A percentile compares a stretch with the other conserved stretches of the same genome.
Evolutionary conservation across 208 protist species (phyloP).

Genomic region (Leptomonas seymouri): DNA sequence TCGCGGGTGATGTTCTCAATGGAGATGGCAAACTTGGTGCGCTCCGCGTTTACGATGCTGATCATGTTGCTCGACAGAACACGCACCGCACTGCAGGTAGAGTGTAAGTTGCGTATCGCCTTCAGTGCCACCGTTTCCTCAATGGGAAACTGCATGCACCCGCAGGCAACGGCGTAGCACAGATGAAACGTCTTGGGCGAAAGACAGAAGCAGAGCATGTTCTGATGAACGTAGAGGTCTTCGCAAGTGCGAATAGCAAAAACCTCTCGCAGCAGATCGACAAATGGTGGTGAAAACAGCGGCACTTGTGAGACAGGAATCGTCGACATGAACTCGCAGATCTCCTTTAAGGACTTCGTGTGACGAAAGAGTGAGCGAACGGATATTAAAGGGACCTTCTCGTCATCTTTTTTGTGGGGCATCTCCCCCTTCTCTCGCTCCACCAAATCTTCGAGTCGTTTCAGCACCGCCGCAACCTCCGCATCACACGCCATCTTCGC

Average conservation of each 20-base stretch:
- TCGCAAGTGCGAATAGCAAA: conserved; percentile 66
- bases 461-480: conserved; percentile 36
- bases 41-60: conserved; percentile 32
- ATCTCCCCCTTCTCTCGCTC: neutral
- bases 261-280: conserved; percentile 46
- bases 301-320: conserved; percentile 65
- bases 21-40: conserved; percentile 12
- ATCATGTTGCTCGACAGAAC: conserved; percentile 45
- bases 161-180: conserved; percentile 50
- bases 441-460: neutral
- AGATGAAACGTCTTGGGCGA: conserved; percentile 42
- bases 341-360: conserved; percentile 37
- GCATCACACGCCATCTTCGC: conserved; percentile 87
- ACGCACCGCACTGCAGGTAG: conserved; percentile 6
- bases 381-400: conserved; percentile 29
- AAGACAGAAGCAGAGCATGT: conserved; percentile 58
- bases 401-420: neutral
- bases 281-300: conserved; percentile 55
- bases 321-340: conserved; percentile 46
- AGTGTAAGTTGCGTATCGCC: conserved; percentile 29
- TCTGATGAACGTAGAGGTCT: conserved; percentile 41
- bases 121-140: conserved; percentile 45
- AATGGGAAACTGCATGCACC: conserved; percentile 51
- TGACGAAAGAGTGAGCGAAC: conserved; percentile 57
- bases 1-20: neutral